Evolutionary conservation across 106 monocot species (phyloP).

Genomic region (Ottelia alismoides): DNA sequence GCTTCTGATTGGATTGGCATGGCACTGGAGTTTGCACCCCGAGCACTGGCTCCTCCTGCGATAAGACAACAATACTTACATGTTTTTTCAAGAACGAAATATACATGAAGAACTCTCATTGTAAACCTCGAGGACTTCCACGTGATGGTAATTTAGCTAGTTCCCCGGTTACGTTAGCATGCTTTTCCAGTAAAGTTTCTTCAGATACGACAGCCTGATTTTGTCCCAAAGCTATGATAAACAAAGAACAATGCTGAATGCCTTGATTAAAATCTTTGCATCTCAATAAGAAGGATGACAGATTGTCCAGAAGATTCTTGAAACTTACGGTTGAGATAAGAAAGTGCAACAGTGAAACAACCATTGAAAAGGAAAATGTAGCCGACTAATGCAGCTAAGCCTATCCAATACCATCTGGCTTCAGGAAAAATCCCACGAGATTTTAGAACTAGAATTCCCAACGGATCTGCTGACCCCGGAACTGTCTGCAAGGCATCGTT

Average conservation of each 20-base stretch:
- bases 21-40: background rate
- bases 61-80: too few species aligned
- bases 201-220: slow-evolving; percentile 28
- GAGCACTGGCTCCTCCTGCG: background rate
- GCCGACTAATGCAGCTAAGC: slow-evolving; percentile 41
- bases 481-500: too few species aligned
- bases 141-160: too few species aligned
- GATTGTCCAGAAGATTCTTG: too few species aligned
- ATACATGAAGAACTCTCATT: too few species aligned
- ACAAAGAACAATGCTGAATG: background rate
- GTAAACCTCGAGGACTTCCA: too few species aligned
- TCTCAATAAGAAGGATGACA: too few species aligned
- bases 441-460: slow-evolving; percentile 36
- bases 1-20: too few species aligned
- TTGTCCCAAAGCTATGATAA: slow-evolving; percentile 29
- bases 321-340: slow-evolving; percentile 53
- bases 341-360: slow-evolving; percentile 34
- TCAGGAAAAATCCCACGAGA: too few species aligned
- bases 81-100: too few species aligned
- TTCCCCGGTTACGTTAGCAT: slow-evolving; percentile 39
- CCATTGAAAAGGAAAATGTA: slow-evolving; percentile 47
- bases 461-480: slow-evolving; percentile 27
- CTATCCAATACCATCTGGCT: slow-evolving; percentile 75
- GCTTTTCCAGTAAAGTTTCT: slow-evolving; percentile 37
- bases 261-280: background rate